A percentile compares a stretch with the other conserved stretches of the same genome.
Conservation (phyloP, 2,329 filamentous ascomycete genomes). For the Aspergillus nomiae region DNA sequence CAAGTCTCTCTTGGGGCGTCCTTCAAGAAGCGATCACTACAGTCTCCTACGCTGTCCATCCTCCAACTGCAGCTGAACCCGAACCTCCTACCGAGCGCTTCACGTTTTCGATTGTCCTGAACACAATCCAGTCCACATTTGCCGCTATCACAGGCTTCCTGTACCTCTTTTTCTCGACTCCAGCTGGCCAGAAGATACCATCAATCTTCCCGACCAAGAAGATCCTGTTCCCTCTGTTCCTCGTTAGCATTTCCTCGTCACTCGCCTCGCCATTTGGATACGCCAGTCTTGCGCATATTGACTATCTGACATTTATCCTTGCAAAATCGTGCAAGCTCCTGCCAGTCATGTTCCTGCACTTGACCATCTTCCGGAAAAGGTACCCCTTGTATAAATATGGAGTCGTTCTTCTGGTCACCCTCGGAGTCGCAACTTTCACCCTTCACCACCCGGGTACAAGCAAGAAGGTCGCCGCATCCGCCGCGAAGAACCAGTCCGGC, state of each 20-base stretch:
- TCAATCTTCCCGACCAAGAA: conserved; percentile 72
- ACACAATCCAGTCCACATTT: conserved; percentile 91
- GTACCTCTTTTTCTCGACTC: conserved; percentile 72
- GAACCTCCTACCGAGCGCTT: conserved; percentile 66
- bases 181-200: conserved; percentile 49
- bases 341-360: conserved; percentile 96
- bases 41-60: conserved; percentile 71
- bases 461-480: conserved; percentile 52
- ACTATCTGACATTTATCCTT: conserved; percentile 97
- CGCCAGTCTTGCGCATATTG: conserved; percentile 86
- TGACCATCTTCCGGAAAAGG: conserved; percentile 82
- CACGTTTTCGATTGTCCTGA: conserved; percentile 91
- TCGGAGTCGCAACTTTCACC: conserved; percentile 92
- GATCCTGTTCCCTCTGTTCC: conserved; percentile 76
- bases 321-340: conserved; percentile 98
- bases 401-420: conserved; percentile 86
- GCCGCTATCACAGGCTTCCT: conserved; percentile 78
- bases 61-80: conserved; percentile 48
- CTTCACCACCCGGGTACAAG: conserved; percentile 72
- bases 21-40: conserved; percentile 98
- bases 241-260: conserved; percentile 84
- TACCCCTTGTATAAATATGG: conserved; percentile 97
- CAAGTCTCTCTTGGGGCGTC: conserved; percentile 87
- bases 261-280: conserved; percentile 96
- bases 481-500: conserved; percentile 59